Base-by-base conservation (phyloP, 2,329 filamentous ascomycete genomes). In the Myrmaecium sp. region DNA sequence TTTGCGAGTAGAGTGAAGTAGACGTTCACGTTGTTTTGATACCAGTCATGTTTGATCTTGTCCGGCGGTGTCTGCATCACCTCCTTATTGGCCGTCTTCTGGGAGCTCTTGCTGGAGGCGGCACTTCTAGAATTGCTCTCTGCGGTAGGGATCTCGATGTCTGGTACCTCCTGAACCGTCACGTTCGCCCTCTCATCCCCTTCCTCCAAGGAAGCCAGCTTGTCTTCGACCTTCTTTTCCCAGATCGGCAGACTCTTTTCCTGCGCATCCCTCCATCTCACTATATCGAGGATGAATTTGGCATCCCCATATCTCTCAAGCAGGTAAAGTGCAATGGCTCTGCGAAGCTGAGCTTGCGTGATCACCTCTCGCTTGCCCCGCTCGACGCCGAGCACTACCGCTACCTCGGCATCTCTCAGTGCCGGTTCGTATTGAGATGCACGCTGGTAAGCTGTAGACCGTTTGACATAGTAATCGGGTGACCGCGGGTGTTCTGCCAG, bases 391-490 rank as follows among this genome's bases (percentile, higher is more conserved):
- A 66, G 61, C 3, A 69, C 58, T 30, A 69, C 62, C 26, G 70
- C 58, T 20, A 52, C 41, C 26, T 62, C 54, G 28, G 58, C 58
- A 34, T 63, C 60, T 24, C 39, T 32, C 16, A 63, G 54, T n/a
- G 36, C 60, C 9, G 49, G 47, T 7, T 42, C 24, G 25, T 57
- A 54, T 32, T 70, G 52, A 19, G 58, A 60, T 3, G 65, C 60
- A 32, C 78, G 68, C 26, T 80, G 65, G 45, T 83, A 74, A 20
- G 81, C 81, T 21, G 74, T 82, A 4, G 82, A 78, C 12, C 86
- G 80, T 37, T 77, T 72, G 35, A 89, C 69, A 34, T 86, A 75
- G 68, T 89, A 94, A 25, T 66, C 55, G 1, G 81, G 77, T 3
- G 79, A 81, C 20, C 58, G 59, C 0, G 74, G 71, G 8, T 61